Conservation (phyloP, 2,329 filamentous ascomycete genomes). For the Botryotinia calthae region DNA sequence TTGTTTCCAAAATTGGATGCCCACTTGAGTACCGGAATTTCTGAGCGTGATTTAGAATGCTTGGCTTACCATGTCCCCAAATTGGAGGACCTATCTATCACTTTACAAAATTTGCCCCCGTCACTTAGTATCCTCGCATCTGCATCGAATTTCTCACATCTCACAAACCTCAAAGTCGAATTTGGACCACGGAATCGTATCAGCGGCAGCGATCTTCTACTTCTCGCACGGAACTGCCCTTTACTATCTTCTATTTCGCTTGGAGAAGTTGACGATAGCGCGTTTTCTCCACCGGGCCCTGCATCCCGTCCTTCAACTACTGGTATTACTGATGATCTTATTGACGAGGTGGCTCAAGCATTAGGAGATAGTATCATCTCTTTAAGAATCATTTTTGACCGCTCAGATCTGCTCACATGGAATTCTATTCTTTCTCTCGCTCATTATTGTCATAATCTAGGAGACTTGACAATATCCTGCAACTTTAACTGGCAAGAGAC, state of each 20-base stretch:
- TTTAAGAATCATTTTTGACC: neutral
- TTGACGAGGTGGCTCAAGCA: neutral
- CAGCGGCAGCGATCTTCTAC: neutral
- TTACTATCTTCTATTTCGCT: neutral
- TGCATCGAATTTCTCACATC: constrained; percentile 2
- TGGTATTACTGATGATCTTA: neutral
- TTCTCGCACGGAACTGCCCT: neutral
- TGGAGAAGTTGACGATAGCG: neutral
- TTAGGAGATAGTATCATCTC: neutral
- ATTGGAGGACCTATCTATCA: neutral
- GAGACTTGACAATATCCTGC: neutral
- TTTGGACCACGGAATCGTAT: neutral
- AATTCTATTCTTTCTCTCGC: neutral
- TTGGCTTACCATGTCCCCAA: neutral
- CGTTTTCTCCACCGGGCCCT: neutral
- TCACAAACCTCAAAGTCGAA: neutral
- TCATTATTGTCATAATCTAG: neutral
- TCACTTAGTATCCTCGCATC: constrained; percentile 1
- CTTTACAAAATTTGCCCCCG: neutral
- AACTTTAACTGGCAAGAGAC: neutral
- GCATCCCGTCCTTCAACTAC: neutral
- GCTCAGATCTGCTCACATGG: neutral
- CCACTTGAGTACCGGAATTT: neutral
- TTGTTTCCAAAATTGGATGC: neutral
- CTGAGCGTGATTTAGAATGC: neutral